phyloP scores from a whole-genome alignment of 495 filamentous ascomycete species.

The Annulohypoxylon maeteangense region DNA sequence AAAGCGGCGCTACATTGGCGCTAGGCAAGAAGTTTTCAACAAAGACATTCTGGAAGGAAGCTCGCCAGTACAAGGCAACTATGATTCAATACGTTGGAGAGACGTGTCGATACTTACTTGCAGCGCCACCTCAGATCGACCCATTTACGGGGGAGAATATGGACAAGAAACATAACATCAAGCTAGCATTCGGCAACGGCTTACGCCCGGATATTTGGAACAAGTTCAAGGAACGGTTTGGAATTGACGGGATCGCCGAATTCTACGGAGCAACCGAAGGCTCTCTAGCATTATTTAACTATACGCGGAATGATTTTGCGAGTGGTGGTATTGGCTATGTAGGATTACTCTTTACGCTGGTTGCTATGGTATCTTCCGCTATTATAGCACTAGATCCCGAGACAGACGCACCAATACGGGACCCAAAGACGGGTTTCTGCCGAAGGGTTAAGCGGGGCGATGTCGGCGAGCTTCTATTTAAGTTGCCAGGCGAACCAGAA shows the following conservation, averaged over 20 bases:
- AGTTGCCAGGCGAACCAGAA: constrained; percentile 74
- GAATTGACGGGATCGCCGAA: constrained; percentile 80
- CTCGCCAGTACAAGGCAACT: constrained; percentile 76
- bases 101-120: constrained; percentile 88
- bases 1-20: constrained; percentile 71
- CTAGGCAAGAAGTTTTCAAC: constrained; percentile 86
- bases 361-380: constrained; percentile 62
- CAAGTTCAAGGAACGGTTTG: constrained; percentile 86
- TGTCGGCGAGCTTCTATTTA: constrained; percentile 83
- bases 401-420: constrained; percentile 74
- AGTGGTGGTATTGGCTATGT: constrained; percentile 85
- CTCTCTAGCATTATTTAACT: constrained; percentile 76
- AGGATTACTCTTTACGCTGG: constrained; percentile 67
- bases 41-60: constrained; percentile 83
- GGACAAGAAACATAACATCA: constrained; percentile 80
- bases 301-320: constrained; percentile 76
- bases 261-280: constrained; percentile 95
- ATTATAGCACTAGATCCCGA: constrained; percentile 79
- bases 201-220: constrained; percentile 94
- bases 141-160: constrained; percentile 73
- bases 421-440: constrained; percentile 79
- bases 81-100: constrained; percentile 96
- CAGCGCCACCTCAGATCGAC: constrained; percentile 72
- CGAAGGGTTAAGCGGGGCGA: constrained; percentile 67
- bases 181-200: constrained; percentile 90